Evolutionary conservation across 208 protist species (phyloP).

Genomic region (Zelonia costaricensis): DNA sequence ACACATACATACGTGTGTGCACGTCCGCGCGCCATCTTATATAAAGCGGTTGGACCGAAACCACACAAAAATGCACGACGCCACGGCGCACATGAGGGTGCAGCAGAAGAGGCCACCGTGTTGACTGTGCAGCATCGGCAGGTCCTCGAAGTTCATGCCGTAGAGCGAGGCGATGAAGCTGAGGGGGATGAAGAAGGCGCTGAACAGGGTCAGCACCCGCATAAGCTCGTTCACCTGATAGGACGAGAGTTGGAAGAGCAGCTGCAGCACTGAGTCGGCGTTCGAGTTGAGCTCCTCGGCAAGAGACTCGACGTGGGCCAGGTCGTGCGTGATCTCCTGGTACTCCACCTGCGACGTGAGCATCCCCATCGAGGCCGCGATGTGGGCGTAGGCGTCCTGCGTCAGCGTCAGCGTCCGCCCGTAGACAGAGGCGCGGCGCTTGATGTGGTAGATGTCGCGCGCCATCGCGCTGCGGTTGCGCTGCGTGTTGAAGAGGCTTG

Average conservation of each 20-base stretch:
- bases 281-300: slow-evolving; percentile 77
- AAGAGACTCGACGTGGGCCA: slow-evolving; percentile 65
- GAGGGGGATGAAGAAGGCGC: slow-evolving; percentile 85
- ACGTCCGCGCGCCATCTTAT: slow-evolving; percentile 18
- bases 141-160: slow-evolving; percentile 86
- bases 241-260: slow-evolving; percentile 81
- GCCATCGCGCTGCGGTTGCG: slow-evolving; percentile 52
- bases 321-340: slow-evolving; percentile 74
- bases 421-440: slow-evolving; percentile 78
- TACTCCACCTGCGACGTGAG: slow-evolving; percentile 51
- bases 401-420: slow-evolving; percentile 64
- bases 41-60: slow-evolving; percentile 69
- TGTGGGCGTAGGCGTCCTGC: slow-evolving; percentile 68
- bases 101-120: slow-evolving; percentile 64
- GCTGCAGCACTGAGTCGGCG: slow-evolving; percentile 69
- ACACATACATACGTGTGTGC: neutral
- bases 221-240: slow-evolving; percentile 90
- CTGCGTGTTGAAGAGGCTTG: slow-evolving; percentile 56
- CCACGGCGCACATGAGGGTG: slow-evolving; percentile 55
- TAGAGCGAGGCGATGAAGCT: slow-evolving; percentile 83
- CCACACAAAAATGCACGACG: slow-evolving; percentile 54
- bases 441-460: slow-evolving; percentile 82
- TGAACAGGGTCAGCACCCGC: slow-evolving; percentile 85
- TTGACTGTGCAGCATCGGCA: slow-evolving; percentile 47
- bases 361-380: slow-evolving; percentile 45